Base-by-base conservation (phyloP, 176 grass and related monocot genomes). In the Panicum miliaceum region DNA sequence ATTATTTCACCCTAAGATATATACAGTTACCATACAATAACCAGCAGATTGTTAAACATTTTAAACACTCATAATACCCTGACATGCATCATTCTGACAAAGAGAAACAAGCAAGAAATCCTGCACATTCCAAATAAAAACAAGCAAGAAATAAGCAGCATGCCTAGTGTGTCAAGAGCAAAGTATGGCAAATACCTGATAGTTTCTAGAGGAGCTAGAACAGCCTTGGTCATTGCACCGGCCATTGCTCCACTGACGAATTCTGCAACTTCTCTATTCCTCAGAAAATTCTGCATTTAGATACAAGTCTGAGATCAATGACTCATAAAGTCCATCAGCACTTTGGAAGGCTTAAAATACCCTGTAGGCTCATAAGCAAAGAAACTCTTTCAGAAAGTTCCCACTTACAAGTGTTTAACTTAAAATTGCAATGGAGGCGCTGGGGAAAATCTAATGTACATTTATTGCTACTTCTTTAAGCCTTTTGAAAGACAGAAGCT, bases 141-240 rank as follows among this genome's bases (percentile, higher is more conserved):
- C 29, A 32, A 67, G 35, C 32, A 80, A 8, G 29, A 50, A 52
- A 66, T 2, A 80, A 51, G 16, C 61, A 64, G 27, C 64, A 7
- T 2, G 8, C 6, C 32, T 52, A 57, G 40, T 38, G 57, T 18
- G 18, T 59, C 34, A 64, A 78, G 32, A 13, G 47, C 32, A 60
- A 75, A 61, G 4, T 65, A 65, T 73, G 35, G 9, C 22, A 64
- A 46, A 22, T 41, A 96, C 94, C 91, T 91, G 48, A 98, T 88
- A 51, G 96, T 98, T 87, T 98, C 93, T 47, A 93, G 77, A 66
- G 96, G 96, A 79, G 96, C 93, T 60, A 98, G 87, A 81, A 92
- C 82, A 42, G 93, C 87, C 81, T 98, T 95, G 57, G 96, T 84
- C 93, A 95, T 98, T 45, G 96, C 91, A 64, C 96, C 96, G 48